Base-by-base conservation (phyloP, 75 land plant species). In the Gnetum montanum region DNA sequence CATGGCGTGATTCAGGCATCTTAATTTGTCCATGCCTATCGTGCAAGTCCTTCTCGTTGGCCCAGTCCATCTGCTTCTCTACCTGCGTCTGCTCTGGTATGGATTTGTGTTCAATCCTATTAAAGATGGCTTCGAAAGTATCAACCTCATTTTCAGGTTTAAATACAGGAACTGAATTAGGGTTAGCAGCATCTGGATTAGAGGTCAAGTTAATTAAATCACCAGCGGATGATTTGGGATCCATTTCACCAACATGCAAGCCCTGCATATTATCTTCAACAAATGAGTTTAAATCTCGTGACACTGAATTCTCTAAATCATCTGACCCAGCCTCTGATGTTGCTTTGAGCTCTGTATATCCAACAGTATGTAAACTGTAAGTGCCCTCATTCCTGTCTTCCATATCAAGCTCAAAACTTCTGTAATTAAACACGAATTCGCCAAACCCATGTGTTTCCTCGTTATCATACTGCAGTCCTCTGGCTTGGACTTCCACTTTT, bases 341-440 rank as follows among this genome's bases (percentile, higher is more conserved):
- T 22, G 54, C 50, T 49, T 79, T 83, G 15, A 83, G 64, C 54
- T 83, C 83, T n/a, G 51, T 34, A 34, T 80, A 84, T 35, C 55
- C 80, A 46, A 84, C 38, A 76, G 71, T 72, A 44, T n/a, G n/a
- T n/a, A n/a, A n/a, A n/a, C n/a, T n/a, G n/a, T 67, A 31, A 48
- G 68, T 20, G 22, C 45, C 63, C 54, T 74, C 74, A n/a, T n/a
- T n/a, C 35, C 24, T 15, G 23, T 29, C 30, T 48, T 4, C 50
- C 8, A 25, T 30, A 27, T 48, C 50, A 20, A 30, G 13, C 50
- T 24, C 27, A 27, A 0, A 48, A 5, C 30, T 25, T 15, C 30
- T 24, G 50, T 15, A 27, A 13, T 48, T 26, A 23, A n/a, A n/a
- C n/a, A n/a, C n/a, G n/a, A n/a, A n/a, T n/a, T n/a, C n/a, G n/a